Evolutionary conservation across 441 rosid genomes (phyloP).

Genomic region (Geranium incanum): DNA sequence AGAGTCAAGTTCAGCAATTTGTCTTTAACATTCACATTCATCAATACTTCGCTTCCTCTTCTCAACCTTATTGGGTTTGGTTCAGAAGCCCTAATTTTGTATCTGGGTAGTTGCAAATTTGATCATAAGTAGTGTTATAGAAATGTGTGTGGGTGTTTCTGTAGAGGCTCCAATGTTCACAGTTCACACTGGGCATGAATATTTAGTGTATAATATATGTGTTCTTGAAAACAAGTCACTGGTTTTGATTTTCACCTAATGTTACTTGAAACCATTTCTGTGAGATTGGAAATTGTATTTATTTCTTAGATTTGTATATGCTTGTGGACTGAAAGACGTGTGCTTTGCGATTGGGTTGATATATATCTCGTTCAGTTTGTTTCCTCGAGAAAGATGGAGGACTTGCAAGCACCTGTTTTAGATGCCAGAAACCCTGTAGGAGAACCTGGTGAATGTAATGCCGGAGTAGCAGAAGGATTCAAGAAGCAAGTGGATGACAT

Average conservation of each 20-base stretch:
- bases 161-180: neutral
- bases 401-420: slow-evolving; percentile 23
- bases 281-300: neutral
- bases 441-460: slow-evolving; percentile 28
- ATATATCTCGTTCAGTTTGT: neutral
- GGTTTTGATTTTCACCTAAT: neutral
- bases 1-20: neutral
- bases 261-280: neutral
- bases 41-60: neutral
- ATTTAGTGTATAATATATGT: neutral
- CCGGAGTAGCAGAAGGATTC: slow-evolving; percentile 40
- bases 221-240: neutral
- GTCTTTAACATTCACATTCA: neutral
- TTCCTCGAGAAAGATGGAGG: slow-evolving; percentile 25
- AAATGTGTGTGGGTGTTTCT: neutral
- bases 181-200: neutral
- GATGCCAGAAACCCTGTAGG: slow-evolving; percentile 20
- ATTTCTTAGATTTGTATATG: neutral
- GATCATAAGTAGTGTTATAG: too few species aligned
- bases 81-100: neutral
- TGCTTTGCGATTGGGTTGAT: neutral
- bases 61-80: neutral
- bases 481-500: slow-evolving; percentile 50
- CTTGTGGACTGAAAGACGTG: neutral
- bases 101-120: neutral